Conservation (phyloP, 306 rosid genomes). For the Vicia sativa region DNA sequence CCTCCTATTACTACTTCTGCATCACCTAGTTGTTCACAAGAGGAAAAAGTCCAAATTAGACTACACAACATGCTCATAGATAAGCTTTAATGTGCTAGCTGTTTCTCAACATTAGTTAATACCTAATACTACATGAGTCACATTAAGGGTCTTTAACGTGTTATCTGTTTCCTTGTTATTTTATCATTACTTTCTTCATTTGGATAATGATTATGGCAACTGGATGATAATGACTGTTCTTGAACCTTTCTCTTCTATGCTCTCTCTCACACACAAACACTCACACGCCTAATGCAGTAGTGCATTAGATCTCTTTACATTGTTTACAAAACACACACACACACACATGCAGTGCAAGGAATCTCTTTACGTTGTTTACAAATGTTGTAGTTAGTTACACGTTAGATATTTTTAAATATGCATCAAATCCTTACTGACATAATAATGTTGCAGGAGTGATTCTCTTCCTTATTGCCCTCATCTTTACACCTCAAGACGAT, state of each 20-base stretch:
- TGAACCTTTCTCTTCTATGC: neutral
- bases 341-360: neutral
- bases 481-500: slow-evolving; percentile 92
- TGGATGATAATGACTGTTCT: slow-evolving; percentile 1
- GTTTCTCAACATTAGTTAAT: slow-evolving; percentile 1
- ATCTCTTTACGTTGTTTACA: slow-evolving; percentile 17
- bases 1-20: slow-evolving; percentile 3
- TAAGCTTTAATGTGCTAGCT: slow-evolving; percentile 15
- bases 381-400: slow-evolving; percentile 22
- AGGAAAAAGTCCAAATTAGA: slow-evolving; percentile 13
- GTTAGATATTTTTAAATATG: slow-evolving; percentile 7
- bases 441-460: slow-evolving; percentile 70
- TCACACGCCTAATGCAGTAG: no score
- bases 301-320: no score
- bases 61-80: neutral
- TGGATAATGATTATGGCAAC: slow-evolving; percentile 13
- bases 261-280: neutral
- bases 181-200: slow-evolving; percentile 14
- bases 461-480: slow-evolving; percentile 85
- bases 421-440: slow-evolving; percentile 40
- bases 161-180: slow-evolving; percentile 13
- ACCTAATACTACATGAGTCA: no score
- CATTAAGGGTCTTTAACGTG: no score
- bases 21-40: slow-evolving; percentile 13
- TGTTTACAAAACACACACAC: no score